phyloP scores from a whole-genome alignment of 257 asterid genomes.

The Fraxinus pennsylvanica region DNA sequence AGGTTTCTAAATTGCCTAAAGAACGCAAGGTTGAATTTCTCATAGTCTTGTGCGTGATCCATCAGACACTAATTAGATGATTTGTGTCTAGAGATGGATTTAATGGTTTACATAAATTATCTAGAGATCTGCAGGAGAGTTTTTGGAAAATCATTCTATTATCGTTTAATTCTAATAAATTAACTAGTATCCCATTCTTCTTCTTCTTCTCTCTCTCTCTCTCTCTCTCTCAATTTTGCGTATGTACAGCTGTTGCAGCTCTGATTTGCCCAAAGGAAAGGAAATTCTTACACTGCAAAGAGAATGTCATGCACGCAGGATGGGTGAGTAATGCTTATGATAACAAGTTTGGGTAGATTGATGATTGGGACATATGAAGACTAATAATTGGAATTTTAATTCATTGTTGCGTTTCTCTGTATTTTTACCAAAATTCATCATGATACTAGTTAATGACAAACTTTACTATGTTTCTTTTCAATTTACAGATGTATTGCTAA shows the following conservation, averaged over 20 bases:
- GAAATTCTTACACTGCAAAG: constrained; percentile 55
- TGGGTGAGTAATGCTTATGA: constrained; percentile 47
- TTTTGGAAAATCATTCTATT: not conserved
- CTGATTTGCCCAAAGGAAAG: constrained; percentile 61
- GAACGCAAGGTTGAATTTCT: not conserved
- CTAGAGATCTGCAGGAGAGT: not conserved
- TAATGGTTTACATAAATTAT: not conserved
- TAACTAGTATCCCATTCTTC: not conserved
- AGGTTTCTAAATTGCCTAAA: not conserved
- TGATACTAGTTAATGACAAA: not conserved
- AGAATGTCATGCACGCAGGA: constrained; percentile 65
- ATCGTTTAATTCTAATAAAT: not conserved
- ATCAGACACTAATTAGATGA: not conserved
- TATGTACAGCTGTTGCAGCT: constrained; percentile 67
- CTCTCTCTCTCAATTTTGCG: not conserved
- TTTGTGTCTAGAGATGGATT: not conserved
- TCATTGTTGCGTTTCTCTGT: constrained; percentile 12
- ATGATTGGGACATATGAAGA: constrained; percentile 7
- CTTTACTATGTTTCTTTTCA: constrained; percentile 11
- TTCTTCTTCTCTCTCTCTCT: not conserved
- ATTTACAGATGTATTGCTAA: constrained; percentile 63
- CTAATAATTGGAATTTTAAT: constrained; percentile 14
- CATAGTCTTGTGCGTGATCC: not conserved
- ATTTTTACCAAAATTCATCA: not conserved
- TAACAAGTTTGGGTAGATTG: constrained; percentile 8